These are phyloP conservation scores for Coemansia sp. DNA, from an alignment of 192 early-diverging fungal species.

Conservation along the genomic window DNA sequence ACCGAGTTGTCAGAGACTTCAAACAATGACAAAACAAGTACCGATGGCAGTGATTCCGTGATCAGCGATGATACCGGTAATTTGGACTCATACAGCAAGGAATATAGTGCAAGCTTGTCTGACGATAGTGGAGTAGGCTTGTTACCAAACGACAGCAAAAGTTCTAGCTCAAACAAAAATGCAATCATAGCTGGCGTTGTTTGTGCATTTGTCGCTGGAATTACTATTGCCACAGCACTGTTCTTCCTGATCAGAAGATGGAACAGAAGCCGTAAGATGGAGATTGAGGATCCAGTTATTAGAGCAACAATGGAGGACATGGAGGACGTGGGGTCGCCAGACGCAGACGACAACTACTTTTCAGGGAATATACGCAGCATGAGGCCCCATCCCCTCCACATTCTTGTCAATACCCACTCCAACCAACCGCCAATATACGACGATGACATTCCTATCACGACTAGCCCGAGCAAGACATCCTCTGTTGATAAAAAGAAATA, in stretches of 20 bases:
- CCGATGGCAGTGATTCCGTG: neutral
- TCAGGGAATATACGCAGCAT: neutral
- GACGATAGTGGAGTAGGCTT: neutral
- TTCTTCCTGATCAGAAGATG: neutral
- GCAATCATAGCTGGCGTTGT: conserved; percentile 2
- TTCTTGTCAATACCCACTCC: neutral
- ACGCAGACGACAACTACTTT: neutral
- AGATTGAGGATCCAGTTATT: conserved; percentile 1
- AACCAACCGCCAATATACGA: conserved; percentile 2
- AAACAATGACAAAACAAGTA: neutral
- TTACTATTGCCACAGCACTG: neutral
- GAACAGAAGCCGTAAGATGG: neutral
- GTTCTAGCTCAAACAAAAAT: neutral
- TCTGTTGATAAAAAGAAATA: neutral
- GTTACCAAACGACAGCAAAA: neutral
- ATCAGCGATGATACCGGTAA: no score
- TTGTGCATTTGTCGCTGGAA: neutral
- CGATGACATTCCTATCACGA: neutral
- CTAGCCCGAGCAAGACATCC: neutral
- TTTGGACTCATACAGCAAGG: neutral
- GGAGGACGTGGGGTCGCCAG: neutral
- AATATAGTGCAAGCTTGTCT: neutral
- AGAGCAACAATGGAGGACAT: neutral
- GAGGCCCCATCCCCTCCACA: neutral
- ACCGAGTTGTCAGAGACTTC: neutral